Evolutionary conservation across 495 filamentous ascomycete genomes (phyloP).

Genomic region (Hypoxylon lienhwacheense): DNA sequence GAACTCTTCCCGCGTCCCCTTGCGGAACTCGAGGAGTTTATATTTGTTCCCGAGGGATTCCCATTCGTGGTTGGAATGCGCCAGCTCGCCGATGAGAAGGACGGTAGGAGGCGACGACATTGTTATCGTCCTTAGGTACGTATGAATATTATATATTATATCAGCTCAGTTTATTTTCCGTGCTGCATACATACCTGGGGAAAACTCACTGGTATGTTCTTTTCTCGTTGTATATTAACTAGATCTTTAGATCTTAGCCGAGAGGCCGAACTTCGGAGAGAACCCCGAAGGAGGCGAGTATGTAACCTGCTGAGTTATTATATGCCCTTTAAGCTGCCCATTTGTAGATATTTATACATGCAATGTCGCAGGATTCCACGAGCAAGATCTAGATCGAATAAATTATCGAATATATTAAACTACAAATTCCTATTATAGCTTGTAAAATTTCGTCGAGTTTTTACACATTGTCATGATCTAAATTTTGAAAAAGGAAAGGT

Average conservation of each 20-base stretch:
- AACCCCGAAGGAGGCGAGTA: no score
- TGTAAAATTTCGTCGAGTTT: no score
- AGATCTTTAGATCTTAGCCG: conserved; percentile 5
- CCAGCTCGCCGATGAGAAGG: conserved; percentile 59
- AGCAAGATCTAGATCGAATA: no score
- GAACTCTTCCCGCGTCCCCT: conserved; percentile 61
- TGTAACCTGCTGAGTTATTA: no score
- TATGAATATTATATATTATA: not conserved
- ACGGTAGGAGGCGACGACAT: conserved; percentile 42
- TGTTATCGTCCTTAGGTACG: not conserved
- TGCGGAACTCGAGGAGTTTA: conserved; percentile 51
- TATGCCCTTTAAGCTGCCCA: no score
- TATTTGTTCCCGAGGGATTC: conserved; percentile 52
- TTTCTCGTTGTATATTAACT: not conserved
- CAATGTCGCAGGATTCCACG: no score
- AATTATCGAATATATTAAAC: no score
- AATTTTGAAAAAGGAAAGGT: no score
- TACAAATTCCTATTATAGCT: no score
- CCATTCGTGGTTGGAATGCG: conserved; percentile 60
- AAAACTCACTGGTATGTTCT: not conserved
- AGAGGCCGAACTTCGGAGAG: conserved; percentile 27
- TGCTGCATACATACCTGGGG: no score
- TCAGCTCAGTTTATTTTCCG: not conserved
- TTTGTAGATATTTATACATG: no score
- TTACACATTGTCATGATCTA: no score